A percentile compares a stretch with the other conserved stretches of the same genome.
These are phyloP conservation scores for Kwoniella dejecticola DNA, from an alignment of 768 basidiomycete species.

Conservation along the genomic window DNA sequence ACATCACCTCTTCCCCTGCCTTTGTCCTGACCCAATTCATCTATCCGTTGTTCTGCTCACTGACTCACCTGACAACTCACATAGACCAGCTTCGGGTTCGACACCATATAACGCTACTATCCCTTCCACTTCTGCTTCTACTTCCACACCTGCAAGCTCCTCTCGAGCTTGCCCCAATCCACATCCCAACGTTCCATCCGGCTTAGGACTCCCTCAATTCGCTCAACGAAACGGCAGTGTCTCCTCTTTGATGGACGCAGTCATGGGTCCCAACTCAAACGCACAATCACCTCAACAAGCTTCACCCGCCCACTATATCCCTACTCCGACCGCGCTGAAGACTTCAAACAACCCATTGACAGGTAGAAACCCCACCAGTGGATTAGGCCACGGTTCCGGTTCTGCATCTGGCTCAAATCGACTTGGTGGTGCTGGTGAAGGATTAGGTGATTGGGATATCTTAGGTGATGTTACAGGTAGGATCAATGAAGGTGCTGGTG, in stretches of 20 bases:
- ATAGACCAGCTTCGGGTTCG: neutral
- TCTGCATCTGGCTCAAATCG: neutral
- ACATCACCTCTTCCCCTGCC: slow-evolving; percentile 1
- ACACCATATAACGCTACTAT: neutral
- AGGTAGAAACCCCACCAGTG: neutral
- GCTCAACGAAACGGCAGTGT: slow-evolving; percentile 6
- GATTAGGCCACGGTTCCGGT: neutral
- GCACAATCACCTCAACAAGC: slow-evolving; percentile 9
- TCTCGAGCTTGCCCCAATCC: neutral
- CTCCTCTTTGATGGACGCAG: slow-evolving; percentile 24
- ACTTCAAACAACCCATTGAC: neutral
- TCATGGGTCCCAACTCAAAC: slow-evolving; percentile 13
- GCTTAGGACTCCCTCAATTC: slow-evolving; percentile 14
- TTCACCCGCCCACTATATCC: slow-evolving; percentile 4
- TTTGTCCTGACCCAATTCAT: neutral
- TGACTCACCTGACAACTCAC: neutral
- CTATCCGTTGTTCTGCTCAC: neutral
- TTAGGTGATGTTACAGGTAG: slow-evolving; percentile 25
- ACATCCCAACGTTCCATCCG: neutral
- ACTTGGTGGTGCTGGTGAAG: no score
- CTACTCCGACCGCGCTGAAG: slow-evolving; percentile 7
- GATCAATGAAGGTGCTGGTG: slow-evolving; percentile 25
- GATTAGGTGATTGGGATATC: slow-evolving; percentile 30
- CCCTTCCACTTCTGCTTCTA: neutral
- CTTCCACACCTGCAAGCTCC: neutral